Evolutionary conservation across 768 basidiomycete genomes (phyloP).

Genomic region (Imleria badia): DNA sequence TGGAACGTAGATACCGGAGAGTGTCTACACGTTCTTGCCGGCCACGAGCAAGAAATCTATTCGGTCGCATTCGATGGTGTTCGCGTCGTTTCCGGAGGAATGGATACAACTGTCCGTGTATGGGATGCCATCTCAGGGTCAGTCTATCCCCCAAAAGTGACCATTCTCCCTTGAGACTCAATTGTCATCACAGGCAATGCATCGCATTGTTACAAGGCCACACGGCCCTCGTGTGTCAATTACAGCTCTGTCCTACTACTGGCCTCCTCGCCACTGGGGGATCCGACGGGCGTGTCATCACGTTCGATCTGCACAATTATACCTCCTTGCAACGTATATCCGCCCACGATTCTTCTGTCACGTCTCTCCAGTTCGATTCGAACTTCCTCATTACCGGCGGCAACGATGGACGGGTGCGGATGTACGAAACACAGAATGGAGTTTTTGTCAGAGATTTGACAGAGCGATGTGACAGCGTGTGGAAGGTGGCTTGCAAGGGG

Average conservation of each 20-base stretch:
- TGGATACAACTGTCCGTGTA: slow-evolving; percentile 90
- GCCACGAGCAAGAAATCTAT: slow-evolving; percentile 89
- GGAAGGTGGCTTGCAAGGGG: slow-evolving; percentile 77
- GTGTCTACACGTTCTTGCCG: slow-evolving; percentile 77
- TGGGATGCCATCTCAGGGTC: slow-evolving; percentile 90
- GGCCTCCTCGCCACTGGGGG: slow-evolving; percentile 75
- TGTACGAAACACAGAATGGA: slow-evolving; percentile 70
- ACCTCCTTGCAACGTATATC: slow-evolving; percentile 62
- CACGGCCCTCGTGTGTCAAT: slow-evolving; percentile 87
- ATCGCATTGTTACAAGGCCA: slow-evolving; percentile 86
- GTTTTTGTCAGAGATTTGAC: slow-evolving; percentile 71
- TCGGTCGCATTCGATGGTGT: slow-evolving; percentile 88
- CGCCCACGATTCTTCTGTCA: slow-evolving; percentile 87
- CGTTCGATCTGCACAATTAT: slow-evolving; percentile 54
- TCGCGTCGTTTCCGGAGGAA: slow-evolving; percentile 78
- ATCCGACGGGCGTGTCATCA: slow-evolving; percentile 84
- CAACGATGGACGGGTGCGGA: slow-evolving; percentile 78
- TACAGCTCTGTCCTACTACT: slow-evolving; percentile 66
- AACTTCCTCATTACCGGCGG: slow-evolving; percentile 82
- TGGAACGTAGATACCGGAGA: slow-evolving; percentile 91
- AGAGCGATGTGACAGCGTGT: slow-evolving; percentile 77
- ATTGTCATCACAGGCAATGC: slow-evolving; percentile 56
- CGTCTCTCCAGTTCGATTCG: slow-evolving; percentile 83
- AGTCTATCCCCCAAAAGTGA: slow-evolving; percentile 24
- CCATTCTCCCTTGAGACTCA: neutral